These are phyloP conservation scores for Termitomyces sp. DNA, from an alignment of 1,284 basidiomycete genomes.

Conservation along the genomic window DNA sequence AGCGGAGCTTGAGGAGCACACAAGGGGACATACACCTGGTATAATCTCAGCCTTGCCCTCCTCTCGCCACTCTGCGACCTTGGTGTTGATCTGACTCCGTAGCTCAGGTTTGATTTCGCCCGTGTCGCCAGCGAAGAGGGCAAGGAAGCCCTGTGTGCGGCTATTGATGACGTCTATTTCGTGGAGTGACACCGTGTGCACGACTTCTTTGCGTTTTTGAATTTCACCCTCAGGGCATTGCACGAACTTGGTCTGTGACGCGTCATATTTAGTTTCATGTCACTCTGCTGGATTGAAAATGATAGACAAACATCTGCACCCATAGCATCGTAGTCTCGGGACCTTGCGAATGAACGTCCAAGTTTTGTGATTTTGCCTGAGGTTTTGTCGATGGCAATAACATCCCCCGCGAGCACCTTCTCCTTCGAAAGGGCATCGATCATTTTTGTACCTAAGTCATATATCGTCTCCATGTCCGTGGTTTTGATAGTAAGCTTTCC, in stretches of 20 bases:
- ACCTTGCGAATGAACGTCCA: slow-evolving; percentile 91
- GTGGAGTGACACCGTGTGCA: slow-evolving; percentile 95
- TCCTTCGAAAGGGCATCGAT: slow-evolving; percentile 96
- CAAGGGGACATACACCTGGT: slow-evolving; percentile 71
- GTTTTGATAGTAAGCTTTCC: slow-evolving; percentile 98
- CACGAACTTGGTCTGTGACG: slow-evolving; percentile 86
- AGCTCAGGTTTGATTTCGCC: slow-evolving; percentile 99
- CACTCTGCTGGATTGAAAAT: not conserved
- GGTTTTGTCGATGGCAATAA: slow-evolving; percentile 96
- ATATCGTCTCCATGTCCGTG: slow-evolving; percentile 99
- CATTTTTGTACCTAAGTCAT: slow-evolving; percentile 99
- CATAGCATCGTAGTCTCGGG: slow-evolving; percentile 98
- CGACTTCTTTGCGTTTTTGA: slow-evolving; percentile 94
- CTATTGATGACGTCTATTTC: slow-evolving; percentile 99
- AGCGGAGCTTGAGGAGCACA: not conserved
- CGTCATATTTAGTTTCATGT: not conserved
- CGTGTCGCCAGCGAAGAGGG: slow-evolving; percentile 84
- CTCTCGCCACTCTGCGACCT: slow-evolving; percentile 97
- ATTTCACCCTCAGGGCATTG: slow-evolving; percentile 98
- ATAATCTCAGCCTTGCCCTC: slow-evolving; percentile 99
- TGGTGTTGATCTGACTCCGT: slow-evolving; percentile 93
- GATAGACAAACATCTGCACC: slow-evolving; percentile 81
- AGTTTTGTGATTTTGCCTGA: slow-evolving; percentile 97
- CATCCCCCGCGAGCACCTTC: slow-evolving; percentile 95
- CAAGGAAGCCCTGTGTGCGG: slow-evolving; percentile 88